phyloP scores from a whole-genome alignment of 2,329 filamentous ascomycete genomes.

The Diaporthe sp. region DNA sequence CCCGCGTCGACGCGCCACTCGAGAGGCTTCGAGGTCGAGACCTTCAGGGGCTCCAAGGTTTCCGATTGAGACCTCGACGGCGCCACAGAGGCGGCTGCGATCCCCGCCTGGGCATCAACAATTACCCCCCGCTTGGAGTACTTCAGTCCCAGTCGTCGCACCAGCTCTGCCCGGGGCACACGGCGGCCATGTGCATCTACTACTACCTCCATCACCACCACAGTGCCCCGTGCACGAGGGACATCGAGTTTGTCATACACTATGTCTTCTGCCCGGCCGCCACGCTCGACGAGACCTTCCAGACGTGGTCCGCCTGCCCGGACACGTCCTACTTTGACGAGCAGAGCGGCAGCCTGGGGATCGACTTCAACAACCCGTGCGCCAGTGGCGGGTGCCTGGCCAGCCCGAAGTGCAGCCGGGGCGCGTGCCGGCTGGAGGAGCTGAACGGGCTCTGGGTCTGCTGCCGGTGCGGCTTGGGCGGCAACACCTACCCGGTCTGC shows the following conservation, averaged over 20 bases:
- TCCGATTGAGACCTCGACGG: constrained; percentile 10
- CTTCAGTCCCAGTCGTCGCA: constrained; percentile 10
- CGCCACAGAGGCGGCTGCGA: constrained; percentile 24
- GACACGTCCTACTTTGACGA: constrained; percentile 49
- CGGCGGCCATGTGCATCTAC: constrained; percentile 61
- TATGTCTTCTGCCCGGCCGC: constrained; percentile 60
- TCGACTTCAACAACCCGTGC: constrained; percentile 60
- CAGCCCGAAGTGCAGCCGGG: constrained; percentile 61
- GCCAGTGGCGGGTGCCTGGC: constrained; percentile 60
- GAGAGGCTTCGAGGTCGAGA: constrained; percentile 15
- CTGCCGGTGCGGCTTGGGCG: constrained; percentile 62
- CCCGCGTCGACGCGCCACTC: constrained; percentile 6
- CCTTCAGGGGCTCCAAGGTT: constrained; percentile 8
- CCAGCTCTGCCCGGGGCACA: neutral
- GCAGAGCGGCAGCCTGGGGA: constrained; percentile 44
- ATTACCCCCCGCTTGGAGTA: neutral
- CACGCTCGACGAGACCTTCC: constrained; percentile 46
- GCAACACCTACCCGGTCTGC: constrained; percentile 61
- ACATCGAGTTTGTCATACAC: constrained; percentile 56
- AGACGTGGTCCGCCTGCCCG: constrained; percentile 48
- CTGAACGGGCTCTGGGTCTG: constrained; percentile 64
- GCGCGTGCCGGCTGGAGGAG: constrained; percentile 62
- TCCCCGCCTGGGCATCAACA: neutral
- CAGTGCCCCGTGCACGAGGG: constrained; percentile 56
- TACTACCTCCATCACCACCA: constrained; percentile 67